Base-by-base conservation (phyloP, 1,284 basidiomycete species). In the Ganoderma leucocontextum region DNA sequence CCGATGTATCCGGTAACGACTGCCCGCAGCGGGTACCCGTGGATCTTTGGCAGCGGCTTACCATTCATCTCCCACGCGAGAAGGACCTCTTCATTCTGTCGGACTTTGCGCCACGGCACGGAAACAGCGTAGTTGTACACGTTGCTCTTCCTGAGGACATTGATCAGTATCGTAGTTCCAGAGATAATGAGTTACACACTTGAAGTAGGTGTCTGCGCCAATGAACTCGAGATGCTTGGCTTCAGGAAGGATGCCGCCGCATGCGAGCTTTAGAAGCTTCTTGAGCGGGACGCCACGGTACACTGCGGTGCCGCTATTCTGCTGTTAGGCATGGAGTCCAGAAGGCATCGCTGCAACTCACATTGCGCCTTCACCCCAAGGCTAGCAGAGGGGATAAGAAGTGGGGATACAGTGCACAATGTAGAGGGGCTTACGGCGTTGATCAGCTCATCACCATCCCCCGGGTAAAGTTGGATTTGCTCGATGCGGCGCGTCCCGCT, bases 41-140 rank as follows among this genome's bases (percentile, higher is more conserved):
- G 88, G 12, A 84, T 84, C 73, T 85, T 84, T 9, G 86, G 84
- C 22, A 90, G 80, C 0, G 84, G 83, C 69, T 83, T 76, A 5
- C 84, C 86, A 71, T 89, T 89, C 87, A 88, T 88, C 78, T 87
- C 85, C 83, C 85, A 87, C 0, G 87, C 87, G 52, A 89, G 82
- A 12, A 89, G 74, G 2, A 88, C 86, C 70, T 88, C 86, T 66
- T 88, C 85, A 72, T 79, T 82, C 61, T 77, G 75, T 15, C 82
- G 80, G 33, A 87, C 85, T 71, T 88, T 88, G 70, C 86, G 83
- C 74, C 78, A 85, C 0, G 86, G 86, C 1, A 85, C 85, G 9
- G 86, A 87, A 19, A 87, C 86, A 8, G 86, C 86, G 69, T 88
- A 87, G 74, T 87, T 87, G 78, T 78, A 86, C 5, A 85, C 83